Evolutionary conservation across 2,329 filamentous ascomycete species (phyloP).

Genomic region (Botrytis fragariae): DNA sequence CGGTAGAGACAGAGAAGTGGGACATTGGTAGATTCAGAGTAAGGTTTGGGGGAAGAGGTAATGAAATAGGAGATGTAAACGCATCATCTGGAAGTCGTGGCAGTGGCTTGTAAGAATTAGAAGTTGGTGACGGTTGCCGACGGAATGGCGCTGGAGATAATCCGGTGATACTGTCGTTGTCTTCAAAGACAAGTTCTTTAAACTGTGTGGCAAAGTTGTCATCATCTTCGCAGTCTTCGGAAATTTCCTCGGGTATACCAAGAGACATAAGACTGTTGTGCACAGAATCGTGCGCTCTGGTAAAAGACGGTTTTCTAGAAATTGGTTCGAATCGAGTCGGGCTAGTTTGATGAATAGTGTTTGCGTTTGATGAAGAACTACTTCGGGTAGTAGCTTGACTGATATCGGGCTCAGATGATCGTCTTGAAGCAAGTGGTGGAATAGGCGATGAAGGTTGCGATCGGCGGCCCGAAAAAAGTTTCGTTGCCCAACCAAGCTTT

Average conservation of each 20-base stretch:
- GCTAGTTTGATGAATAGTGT: conserved; percentile 6
- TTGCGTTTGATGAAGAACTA: not conserved
- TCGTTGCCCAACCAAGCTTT: conserved; percentile 22
- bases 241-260: conserved; percentile 47
- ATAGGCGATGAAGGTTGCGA: conserved; percentile 39
- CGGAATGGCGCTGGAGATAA: conserved; percentile 33
- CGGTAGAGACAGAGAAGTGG: conserved; percentile 37
- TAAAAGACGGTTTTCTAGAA: conserved; percentile 29
- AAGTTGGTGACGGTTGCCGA: conserved; percentile 22
- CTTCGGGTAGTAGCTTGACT: conserved; percentile 21
- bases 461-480: conserved; percentile 15
- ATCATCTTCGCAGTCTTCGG: conserved; percentile 55
- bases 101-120: conserved; percentile 32
- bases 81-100: conserved; percentile 32
- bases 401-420: conserved; percentile 11
- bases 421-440: conserved; percentile 3
- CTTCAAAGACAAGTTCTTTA: conserved; percentile 25
- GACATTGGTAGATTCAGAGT: conserved; percentile 31
- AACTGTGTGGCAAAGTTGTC: conserved; percentile 57
- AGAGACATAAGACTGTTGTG: conserved; percentile 25
- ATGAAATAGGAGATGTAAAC: conserved; percentile 20
- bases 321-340: not conserved
- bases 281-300: not conserved
- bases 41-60: conserved; percentile 27
- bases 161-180: conserved; percentile 29